Conservation (phyloP, 768 basidiomycete genomes). For the Xerocomus brunneocitrinus region DNA sequence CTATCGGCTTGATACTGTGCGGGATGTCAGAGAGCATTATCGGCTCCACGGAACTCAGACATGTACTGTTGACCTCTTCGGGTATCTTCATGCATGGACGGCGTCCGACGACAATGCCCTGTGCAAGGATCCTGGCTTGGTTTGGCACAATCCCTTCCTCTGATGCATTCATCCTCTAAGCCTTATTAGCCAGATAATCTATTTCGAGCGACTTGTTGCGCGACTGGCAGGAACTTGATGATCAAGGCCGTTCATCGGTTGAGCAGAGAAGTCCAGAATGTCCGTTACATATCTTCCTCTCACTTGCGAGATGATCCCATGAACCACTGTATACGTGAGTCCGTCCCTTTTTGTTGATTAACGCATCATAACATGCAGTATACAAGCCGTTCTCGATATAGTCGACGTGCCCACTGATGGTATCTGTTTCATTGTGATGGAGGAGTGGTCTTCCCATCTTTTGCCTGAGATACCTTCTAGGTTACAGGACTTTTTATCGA, state of each 20-base stretch:
- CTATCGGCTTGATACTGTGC: slow-evolving; percentile 62
- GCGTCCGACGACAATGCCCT: slow-evolving; percentile 52
- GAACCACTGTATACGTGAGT: slow-evolving; percentile 77
- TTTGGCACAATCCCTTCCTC: slow-evolving; percentile 29
- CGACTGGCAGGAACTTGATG: slow-evolving; percentile 51
- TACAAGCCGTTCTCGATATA: slow-evolving; percentile 59
- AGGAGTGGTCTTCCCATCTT: slow-evolving; percentile 70
- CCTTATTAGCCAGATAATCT: slow-evolving; percentile 58
- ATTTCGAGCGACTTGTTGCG: slow-evolving; percentile 58
- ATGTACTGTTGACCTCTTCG: slow-evolving; percentile 22
- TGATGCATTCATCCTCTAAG: slow-evolving; percentile 6
- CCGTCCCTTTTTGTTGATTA: background rate
- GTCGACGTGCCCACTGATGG: slow-evolving; percentile 50
- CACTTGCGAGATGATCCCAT: slow-evolving; percentile 52
- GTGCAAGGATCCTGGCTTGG: slow-evolving; percentile 69
- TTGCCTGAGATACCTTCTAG: slow-evolving; percentile 48
- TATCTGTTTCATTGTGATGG: slow-evolving; percentile 71
- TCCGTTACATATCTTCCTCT: slow-evolving; percentile 51
- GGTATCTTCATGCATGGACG: slow-evolving; percentile 32
- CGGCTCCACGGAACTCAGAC: slow-evolving; percentile 25
- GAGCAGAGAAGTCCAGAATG: slow-evolving; percentile 61
- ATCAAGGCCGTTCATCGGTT: slow-evolving; percentile 62
- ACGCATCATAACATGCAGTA: slow-evolving; percentile 7
- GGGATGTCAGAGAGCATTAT: slow-evolving; percentile 62
- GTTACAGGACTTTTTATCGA: slow-evolving; percentile 48